Evolutionary conservation across 768 basidiomycete genomes (phyloP).

Genomic region (Tylopilus plumbeoviolaceoides): DNA sequence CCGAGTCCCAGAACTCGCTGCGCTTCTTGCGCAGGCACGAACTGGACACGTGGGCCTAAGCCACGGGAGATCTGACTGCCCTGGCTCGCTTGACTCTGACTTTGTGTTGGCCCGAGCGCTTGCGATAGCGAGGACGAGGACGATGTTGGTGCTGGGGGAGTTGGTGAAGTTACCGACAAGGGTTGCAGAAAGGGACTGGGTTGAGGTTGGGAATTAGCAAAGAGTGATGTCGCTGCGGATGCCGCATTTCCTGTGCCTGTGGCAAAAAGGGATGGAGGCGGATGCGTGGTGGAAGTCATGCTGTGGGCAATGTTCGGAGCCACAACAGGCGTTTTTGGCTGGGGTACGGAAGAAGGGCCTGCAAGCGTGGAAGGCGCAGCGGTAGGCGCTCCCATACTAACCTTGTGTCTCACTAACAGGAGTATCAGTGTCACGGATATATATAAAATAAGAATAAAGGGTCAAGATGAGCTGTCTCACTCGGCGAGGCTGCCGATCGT

Average conservation of each 20-base stretch:
- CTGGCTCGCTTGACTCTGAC: slow-evolving; percentile 9
- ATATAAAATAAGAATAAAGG: background rate
- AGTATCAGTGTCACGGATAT: slow-evolving; percentile 4
- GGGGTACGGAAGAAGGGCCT: slow-evolving; percentile 7
- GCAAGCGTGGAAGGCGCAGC: slow-evolving; percentile 12
- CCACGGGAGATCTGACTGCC: background rate
- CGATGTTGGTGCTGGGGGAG: slow-evolving; percentile 10
- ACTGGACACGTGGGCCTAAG: slow-evolving; percentile 29
- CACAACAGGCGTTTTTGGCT: slow-evolving; percentile 19
- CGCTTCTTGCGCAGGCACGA: slow-evolving; percentile 55
- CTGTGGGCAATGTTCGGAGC: slow-evolving; percentile 18
- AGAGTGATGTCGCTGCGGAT: slow-evolving; percentile 14
- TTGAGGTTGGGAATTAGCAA: slow-evolving; percentile 23
- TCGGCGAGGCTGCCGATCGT: background rate
- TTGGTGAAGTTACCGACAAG: slow-evolving; percentile 13
- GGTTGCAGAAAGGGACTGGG: slow-evolving; percentile 29
- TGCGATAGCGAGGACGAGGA: slow-evolving; percentile 27
- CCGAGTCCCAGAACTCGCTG: slow-evolving; percentile 44
- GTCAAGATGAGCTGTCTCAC: background rate
- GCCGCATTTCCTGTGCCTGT: slow-evolving; percentile 13
- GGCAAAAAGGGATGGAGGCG: slow-evolving; percentile 26
- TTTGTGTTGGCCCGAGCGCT: slow-evolving; percentile 19
- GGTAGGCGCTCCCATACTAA: slow-evolving; percentile 9
- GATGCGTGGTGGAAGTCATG: slow-evolving; percentile 32
- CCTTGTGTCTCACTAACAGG: slow-evolving; percentile 23